Evolutionary conservation across 2,329 filamentous ascomycete genomes (phyloP), one percentile per base, ranked within the genome.

Genomic region (Trichophyton verrucosum): DNA sequence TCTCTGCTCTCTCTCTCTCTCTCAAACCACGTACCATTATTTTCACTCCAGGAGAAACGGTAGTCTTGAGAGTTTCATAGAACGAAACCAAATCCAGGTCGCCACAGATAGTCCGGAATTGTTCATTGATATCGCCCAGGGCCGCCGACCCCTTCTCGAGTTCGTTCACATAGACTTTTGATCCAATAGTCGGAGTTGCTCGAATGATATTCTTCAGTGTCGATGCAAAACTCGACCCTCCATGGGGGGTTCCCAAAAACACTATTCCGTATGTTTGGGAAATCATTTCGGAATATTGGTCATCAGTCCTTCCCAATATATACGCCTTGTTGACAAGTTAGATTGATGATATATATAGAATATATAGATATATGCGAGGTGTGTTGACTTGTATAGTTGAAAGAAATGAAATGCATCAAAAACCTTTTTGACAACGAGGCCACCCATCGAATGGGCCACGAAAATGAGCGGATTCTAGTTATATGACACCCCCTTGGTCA

Each of bases 391-490:
- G 24, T 27, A 27, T 3, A 27, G 24, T 27, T 27, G 24, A 27
- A 3, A 27, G 24, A 27, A 27, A 27, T 27, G 24, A 27, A 27
- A 27, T 27, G 24, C 24, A 27, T 27, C 24, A 27, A 27, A 27
- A 27, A 27, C 65, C 62, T 66, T 63, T 55, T 74, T 74, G 3
- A 68, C 67, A 17, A 76, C 71, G 59, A 67, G 47, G 7, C 65
- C 65, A 47, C 65, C 65, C 65, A 67, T 67, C 27, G 60, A 63
- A 56, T 67, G 65, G 7, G 61, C 65, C n/a, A 67, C 46, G 17
- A 66, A 57, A 3, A 66, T 55, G 24, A 66, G 33, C 7, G 33
- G 33, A 36, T 36, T 2, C 33, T 36, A 27, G 24, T 27, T 27
- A 27, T 27, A 4, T 27, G 24, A 27, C 24, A 27, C 24, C 24